Percentiles rank a stretch among this genome's conserved stretches.
Evolutionary conservation across 2,329 filamentous ascomycete genomes (phyloP).

Genomic region (Epichloe typhina): DNA sequence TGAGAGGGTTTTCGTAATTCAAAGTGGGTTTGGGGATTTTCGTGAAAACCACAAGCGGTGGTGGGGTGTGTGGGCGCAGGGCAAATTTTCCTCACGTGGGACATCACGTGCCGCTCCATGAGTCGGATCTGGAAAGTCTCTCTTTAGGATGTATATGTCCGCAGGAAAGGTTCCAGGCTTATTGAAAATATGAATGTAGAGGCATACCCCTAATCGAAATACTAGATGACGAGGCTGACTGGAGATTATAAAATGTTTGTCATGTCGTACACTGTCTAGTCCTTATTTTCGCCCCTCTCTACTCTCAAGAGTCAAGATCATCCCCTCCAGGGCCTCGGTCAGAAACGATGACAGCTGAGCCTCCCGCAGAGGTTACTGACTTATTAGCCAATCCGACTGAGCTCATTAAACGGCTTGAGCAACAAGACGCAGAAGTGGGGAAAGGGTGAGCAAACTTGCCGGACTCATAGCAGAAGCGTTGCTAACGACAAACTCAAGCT

Average conservation of each 20-base stretch:
- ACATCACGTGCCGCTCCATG: constrained; percentile 15
- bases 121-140: not conserved
- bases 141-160: not conserved
- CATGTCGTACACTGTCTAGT: not conserved
- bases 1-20: constrained; percentile 6
- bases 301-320: not conserved
- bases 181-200: not conserved
- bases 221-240: not conserved
- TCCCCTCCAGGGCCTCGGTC: not conserved
- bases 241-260: constrained; percentile 1
- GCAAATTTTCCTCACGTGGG: constrained; percentile 23
- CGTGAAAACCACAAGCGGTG: constrained; percentile 8
- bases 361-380: constrained; percentile 16
- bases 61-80: constrained; percentile 17
- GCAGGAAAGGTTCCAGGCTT: not conserved
- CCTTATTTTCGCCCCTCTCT: not conserved
- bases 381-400: constrained; percentile 24
- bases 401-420: constrained; percentile 30
- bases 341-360: constrained; percentile 9
- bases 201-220: not conserved
- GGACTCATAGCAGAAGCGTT: not conserved
- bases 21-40: constrained; percentile 9
- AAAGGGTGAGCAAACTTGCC: constrained; percentile 20
- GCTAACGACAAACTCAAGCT: constrained; percentile 9
- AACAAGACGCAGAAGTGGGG: constrained; percentile 21